Evolutionary conservation across 441 rosid genomes (phyloP).

Genomic region (Flueggea neowawraea): DNA sequence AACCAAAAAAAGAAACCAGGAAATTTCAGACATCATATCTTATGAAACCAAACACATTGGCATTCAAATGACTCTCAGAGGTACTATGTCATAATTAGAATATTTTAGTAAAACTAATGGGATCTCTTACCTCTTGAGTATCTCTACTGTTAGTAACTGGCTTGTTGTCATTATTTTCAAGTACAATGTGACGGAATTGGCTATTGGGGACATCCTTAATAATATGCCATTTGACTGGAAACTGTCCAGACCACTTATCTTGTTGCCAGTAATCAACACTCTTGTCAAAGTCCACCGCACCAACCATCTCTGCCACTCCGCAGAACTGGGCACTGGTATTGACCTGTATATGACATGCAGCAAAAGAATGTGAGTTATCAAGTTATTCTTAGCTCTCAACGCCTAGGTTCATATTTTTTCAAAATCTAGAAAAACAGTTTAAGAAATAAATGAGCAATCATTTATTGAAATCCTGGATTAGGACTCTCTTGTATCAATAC

Average conservation of each 20-base stretch:
- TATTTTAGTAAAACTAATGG: conserved; percentile 8
- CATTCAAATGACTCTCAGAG: neutral
- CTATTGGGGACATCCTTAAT: conserved; percentile 84
- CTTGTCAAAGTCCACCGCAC: conserved; percentile 71
- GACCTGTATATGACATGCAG: conserved; percentile 42
- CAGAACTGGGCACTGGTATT: conserved; percentile 96
- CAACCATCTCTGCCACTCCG: conserved; percentile 93
- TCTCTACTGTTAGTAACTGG: conserved; percentile 96
- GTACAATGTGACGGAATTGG: conserved; percentile 69
- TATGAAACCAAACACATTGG: too few relatives aligned
- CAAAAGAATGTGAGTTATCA: neutral
- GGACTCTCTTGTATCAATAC: too few relatives aligned
- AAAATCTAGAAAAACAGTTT: too few relatives aligned
- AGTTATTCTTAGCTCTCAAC: neutral
- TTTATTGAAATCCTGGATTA: too few relatives aligned
- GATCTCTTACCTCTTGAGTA: conserved; percentile 80
- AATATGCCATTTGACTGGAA: conserved; percentile 87
- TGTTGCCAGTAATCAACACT: conserved; percentile 97
- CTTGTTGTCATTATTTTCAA: conserved; percentile 85
- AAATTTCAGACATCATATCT: too few relatives aligned
- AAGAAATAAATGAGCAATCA: neutral
- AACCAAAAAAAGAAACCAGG: too few relatives aligned
- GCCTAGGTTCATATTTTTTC: neutral
- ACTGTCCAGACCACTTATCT: conserved; percentile 95
- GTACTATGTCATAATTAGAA: neutral